A percentile compares a stretch with the other conserved stretches of the same genome.
phyloP scores from a whole-genome alignment of 768 basidiomycete genomes.

The Tulasnella sp. region DNA sequence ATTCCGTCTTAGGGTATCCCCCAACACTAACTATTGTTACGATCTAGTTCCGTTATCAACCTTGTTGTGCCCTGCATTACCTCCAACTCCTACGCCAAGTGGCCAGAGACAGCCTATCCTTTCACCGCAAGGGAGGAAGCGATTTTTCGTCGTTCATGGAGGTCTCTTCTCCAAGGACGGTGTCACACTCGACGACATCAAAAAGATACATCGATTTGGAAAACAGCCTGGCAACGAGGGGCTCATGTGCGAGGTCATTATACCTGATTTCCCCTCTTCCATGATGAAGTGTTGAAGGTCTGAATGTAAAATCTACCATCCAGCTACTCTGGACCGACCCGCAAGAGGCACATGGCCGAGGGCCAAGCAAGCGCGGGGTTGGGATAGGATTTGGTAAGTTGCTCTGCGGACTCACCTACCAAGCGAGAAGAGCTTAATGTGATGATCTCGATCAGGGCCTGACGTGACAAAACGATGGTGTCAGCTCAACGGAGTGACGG shows the following conservation, averaged over 20 bases:
- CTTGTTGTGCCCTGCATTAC: slow-evolving; percentile 61
- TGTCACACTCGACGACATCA: slow-evolving; percentile 88
- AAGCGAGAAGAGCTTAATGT: neutral
- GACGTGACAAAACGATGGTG: slow-evolving; percentile 90
- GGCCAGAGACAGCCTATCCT: slow-evolving; percentile 46
- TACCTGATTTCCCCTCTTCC: too few species aligned
- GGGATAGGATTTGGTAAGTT: slow-evolving; percentile 64
- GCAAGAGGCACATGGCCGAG: slow-evolving; percentile 75
- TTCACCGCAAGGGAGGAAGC: slow-evolving; percentile 68
- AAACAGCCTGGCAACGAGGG: slow-evolving; percentile 90
- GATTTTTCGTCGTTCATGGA: slow-evolving; percentile 93
- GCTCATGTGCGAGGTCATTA: slow-evolving; percentile 76
- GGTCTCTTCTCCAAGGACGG: slow-evolving; percentile 92
- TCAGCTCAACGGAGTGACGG: slow-evolving; percentile 70
- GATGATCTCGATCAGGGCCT: slow-evolving; percentile 41
- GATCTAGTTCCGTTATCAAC: slow-evolving; percentile 77
- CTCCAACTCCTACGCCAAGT: slow-evolving; percentile 34
- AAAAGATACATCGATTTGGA: slow-evolving; percentile 76
- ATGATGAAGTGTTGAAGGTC: too few species aligned
- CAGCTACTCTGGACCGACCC: slow-evolving; percentile 96
- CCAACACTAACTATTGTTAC: neutral
- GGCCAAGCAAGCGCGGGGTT: slow-evolving; percentile 95
- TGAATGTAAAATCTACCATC: slow-evolving; percentile 15
- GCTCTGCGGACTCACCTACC: neutral
- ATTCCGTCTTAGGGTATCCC: too few species aligned